Evolutionary conservation across 768 basidiomycete species (phyloP).

Genomic region (Tricholoma furcatifolium): DNA sequence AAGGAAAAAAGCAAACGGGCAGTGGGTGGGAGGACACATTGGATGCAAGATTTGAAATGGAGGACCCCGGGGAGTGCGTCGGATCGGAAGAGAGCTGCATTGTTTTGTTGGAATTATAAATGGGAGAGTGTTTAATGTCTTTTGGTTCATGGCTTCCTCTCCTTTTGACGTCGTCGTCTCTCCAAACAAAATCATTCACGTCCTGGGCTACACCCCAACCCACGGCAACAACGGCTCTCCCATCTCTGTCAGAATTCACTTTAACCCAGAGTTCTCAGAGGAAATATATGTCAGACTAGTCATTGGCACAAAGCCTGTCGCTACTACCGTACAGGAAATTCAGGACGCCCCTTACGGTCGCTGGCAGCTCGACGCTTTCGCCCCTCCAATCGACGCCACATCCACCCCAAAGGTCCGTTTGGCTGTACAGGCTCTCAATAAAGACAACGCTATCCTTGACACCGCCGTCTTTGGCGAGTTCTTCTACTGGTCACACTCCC

Average conservation of each 20-base stretch:
- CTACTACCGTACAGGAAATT: constrained; percentile 61
- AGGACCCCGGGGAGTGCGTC: constrained; percentile 11
- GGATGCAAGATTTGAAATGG: constrained; percentile 19
- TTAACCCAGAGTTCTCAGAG: constrained; percentile 48
- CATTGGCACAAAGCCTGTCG: constrained; percentile 65
- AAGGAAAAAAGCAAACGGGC: constrained; percentile 47
- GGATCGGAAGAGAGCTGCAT: constrained; percentile 16
- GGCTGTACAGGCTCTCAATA: constrained; percentile 62
- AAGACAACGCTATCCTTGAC: constrained; percentile 55
- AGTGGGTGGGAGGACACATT: constrained; percentile 55
- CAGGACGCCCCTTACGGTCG: constrained; percentile 44
- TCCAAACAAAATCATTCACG: constrained; percentile 53
- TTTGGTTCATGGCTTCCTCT: background rate
- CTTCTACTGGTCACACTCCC: constrained; percentile 47
- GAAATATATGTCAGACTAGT: constrained; percentile 71
- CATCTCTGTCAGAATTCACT: constrained; percentile 64
- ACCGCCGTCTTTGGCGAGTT: constrained; percentile 72
- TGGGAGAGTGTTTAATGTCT: background rate
- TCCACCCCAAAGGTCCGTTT: constrained; percentile 45
- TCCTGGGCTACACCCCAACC: constrained; percentile 62
- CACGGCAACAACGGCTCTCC: constrained; percentile 64
- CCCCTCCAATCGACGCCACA: constrained; percentile 51
- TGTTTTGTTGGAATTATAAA: constrained; percentile 15
- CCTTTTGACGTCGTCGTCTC: constrained; percentile 38
- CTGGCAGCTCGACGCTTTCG: constrained; percentile 66